Base-by-base conservation (phyloP, 129 eudicot genomes). In the Centrapalus pauciflorus region DNA sequence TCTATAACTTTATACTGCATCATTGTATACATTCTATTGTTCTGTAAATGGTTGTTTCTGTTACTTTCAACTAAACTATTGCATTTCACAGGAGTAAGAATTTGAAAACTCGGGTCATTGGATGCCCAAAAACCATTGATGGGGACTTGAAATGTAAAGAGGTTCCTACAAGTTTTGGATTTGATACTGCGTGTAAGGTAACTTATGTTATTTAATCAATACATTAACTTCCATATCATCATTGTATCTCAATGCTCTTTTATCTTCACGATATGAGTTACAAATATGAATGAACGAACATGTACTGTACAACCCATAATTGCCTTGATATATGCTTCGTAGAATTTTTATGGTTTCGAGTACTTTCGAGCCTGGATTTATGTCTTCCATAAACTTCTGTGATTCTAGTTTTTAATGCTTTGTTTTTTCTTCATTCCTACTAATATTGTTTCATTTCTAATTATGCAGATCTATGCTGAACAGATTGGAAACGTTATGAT, bases 131-230 rank as follows among this genome's bases (percentile, higher is more conserved):
- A 82, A 94, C 99, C 43, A 94, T 94, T 84, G 99, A 94, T 66
- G 99, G 99, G 56, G 99, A 94, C 81, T 81, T 94, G 74, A 94
- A 94, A 74, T 71, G 95, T 85, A 89, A 94, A 78, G 99, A 94
- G 74, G 99, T 94, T 64, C 99, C 99, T 49, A 65, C 85, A 25
- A 94, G 99, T 78, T 94, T 94, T 58, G 99, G 99, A 20, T 94
- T 94, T 84, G 99, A 94, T 70, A 94, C 99, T 41, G 99, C 99
- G 24, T 94, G 99, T 81, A 94, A 89, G 99, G 97, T 89, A 66
- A 76, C 62, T 59, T 63, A 59, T 14, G 13, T 9, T 58, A 14
- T 49, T 51, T 32, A n/a, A n/a, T n/a, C n/a, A n/a, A n/a, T n/a
- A n/a, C 24, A 13, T 55, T 28, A 0, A 1, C 29, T 25, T 40